Conservation (phyloP, 169 alveolate genomes). For the Neospora caninum region DNA sequence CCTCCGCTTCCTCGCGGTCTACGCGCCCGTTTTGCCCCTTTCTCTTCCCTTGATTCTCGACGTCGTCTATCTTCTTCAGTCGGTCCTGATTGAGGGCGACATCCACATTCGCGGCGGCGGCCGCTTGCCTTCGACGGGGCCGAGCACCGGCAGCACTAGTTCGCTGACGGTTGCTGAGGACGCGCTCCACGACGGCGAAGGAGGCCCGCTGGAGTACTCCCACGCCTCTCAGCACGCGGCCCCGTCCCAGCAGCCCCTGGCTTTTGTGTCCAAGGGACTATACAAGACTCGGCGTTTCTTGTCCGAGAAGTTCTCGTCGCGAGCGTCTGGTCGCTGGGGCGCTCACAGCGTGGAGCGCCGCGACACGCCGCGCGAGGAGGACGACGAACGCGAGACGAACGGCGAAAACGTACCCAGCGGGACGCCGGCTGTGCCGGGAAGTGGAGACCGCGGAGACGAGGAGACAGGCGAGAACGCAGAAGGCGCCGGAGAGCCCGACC, state of each 20-base stretch:
- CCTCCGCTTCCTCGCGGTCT: constrained; percentile 39
- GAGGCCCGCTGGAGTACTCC: not conserved
- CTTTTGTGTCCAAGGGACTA: not conserved
- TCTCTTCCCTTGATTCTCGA: constrained; percentile 48
- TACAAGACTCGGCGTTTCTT: not conserved
- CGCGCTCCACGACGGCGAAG: not conserved
- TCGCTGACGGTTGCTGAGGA: not conserved
- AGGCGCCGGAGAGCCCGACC: not conserved
- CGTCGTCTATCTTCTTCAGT: constrained; percentile 26
- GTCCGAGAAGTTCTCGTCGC: not conserved
- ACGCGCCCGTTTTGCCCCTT: constrained; percentile 38
- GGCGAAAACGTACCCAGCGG: not conserved
- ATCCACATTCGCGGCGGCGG: constrained; percentile 28
- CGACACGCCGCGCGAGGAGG: not conserved
- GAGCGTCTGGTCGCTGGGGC: not conserved
- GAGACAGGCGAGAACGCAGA: not conserved
- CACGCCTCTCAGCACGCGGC: not conserved
- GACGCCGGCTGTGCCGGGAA: not conserved
- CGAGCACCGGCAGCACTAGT: constrained; percentile 11
- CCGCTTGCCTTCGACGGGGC: not conserved
- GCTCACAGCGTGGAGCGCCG: not conserved
- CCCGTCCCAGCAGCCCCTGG: not conserved
- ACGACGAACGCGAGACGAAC: not conserved
- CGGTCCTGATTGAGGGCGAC: constrained; percentile 24
- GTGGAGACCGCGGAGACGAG: not conserved